phyloP scores from a whole-genome alignment of 345 rosid species.

The Eucalyptus pumila region DNA sequence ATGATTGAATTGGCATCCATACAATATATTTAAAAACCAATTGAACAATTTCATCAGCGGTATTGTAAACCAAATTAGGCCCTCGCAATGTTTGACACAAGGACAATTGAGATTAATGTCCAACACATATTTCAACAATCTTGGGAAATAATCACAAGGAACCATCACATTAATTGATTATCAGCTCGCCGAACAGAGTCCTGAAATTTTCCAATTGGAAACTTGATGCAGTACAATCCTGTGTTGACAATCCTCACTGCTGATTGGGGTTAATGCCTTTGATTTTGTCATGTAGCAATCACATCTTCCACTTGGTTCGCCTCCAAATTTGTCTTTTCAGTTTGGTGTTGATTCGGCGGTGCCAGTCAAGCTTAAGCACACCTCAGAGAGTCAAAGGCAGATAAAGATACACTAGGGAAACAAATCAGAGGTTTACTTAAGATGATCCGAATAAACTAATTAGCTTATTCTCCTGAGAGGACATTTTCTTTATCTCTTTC shows the following conservation, averaged over 20 bases:
- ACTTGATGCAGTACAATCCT: neutral
- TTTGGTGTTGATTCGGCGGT: neutral
- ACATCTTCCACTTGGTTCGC: neutral
- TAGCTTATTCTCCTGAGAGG: neutral
- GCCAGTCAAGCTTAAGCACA: neutral
- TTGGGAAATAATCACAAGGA: neutral
- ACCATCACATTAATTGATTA: neutral
- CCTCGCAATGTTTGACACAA: neutral
- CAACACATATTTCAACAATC: neutral
- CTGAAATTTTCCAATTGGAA: neutral
- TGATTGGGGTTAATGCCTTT: neutral
- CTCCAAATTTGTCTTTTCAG: neutral
- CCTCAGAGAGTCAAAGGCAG: neutral
- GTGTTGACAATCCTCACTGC: neutral
- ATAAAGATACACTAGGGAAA: neutral
- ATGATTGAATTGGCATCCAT: neutral
- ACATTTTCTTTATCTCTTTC: neutral
- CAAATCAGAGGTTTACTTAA: neutral
- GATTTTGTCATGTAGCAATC: neutral
- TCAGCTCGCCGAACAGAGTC: neutral
- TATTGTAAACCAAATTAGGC: neutral
- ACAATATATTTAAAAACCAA: neutral
- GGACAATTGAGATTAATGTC: neutral
- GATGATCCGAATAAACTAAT: neutral
- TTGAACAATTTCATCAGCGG: rapidly evolving